Conservation (phyloP, 2,329 filamentous ascomycete genomes). For the Curvularia verruculosa region DNA sequence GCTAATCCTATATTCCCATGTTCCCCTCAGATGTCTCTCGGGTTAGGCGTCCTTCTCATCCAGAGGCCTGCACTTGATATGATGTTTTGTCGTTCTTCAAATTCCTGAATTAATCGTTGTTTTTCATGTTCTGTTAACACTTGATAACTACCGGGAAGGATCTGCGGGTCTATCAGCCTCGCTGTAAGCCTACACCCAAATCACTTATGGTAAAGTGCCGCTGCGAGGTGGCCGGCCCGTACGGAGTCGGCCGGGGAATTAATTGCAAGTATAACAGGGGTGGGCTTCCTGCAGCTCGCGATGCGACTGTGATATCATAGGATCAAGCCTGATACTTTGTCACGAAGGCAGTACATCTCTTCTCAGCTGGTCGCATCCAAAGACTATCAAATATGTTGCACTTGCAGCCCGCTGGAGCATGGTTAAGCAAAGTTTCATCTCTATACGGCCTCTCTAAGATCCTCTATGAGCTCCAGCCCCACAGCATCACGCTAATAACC, state of each 20-base stretch:
- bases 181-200: slow-evolving; percentile 1
- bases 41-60: neutral
- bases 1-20: neutral
- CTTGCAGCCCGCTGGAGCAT: neutral
- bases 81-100: neutral
- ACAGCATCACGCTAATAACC: slow-evolving; percentile 49
- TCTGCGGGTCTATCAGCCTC: slow-evolving; percentile 2
- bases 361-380: neutral
- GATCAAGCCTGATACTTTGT: neutral
- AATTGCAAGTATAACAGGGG: neutral
- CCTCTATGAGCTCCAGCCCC: neutral
- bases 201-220: neutral
- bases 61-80: neutral
- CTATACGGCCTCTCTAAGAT: neutral
- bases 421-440: neutral
- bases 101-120: neutral
- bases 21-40: neutral
- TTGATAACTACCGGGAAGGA: too few species aligned
- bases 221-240: neutral
- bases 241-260: neutral
- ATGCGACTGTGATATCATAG: neutral
- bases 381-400: neutral
- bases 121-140: neutral
- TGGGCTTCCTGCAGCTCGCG: neutral
- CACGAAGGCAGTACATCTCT: neutral